Percentiles rank a stretch among this genome's conserved stretches.
Conservation (phyloP, 2,329 filamentous ascomycete species). For the Diplocarpon rosae region DNA sequence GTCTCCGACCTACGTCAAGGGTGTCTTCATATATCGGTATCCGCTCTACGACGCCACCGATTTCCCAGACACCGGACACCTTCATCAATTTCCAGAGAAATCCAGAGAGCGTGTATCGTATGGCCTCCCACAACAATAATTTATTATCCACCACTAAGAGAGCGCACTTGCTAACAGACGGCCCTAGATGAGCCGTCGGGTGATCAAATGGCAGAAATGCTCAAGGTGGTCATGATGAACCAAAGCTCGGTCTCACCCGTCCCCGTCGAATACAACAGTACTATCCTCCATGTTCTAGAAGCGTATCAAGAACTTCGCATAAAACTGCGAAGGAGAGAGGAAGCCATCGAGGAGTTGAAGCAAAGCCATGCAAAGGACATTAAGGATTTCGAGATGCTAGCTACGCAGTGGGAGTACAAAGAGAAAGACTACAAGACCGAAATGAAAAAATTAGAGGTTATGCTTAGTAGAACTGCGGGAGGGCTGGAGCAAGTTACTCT, state of each 20-base stretch:
- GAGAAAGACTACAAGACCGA: constrained; percentile 24
- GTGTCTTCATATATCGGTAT: constrained; percentile 22
- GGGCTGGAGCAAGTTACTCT: constrained; percentile 25
- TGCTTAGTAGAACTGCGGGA: constrained; percentile 22
- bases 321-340: constrained; percentile 15
- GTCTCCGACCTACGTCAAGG: constrained; percentile 15
- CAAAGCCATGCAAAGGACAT: constrained; percentile 19
- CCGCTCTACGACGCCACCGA: constrained; percentile 10
- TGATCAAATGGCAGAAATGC: constrained; percentile 25
- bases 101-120: constrained; percentile 19
- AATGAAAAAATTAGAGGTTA: constrained; percentile 24
- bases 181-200: constrained; percentile 20
- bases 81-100: constrained; percentile 14
- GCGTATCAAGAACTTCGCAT: constrained; percentile 20
- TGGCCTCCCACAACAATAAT: background rate
- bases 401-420: constrained; percentile 21
- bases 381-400: constrained; percentile 21
- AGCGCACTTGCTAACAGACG: background rate
- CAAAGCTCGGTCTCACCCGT: constrained; percentile 17
- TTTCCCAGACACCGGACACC: constrained; percentile 8
- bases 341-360: constrained; percentile 19
- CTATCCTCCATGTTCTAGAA: constrained; percentile 26
- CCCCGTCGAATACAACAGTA: constrained; percentile 25
- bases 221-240: constrained; percentile 27
- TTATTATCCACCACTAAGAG: background rate